Conservation (phyloP, 2,329 filamentous ascomycete species). For the Boeremia exigua region DNA sequence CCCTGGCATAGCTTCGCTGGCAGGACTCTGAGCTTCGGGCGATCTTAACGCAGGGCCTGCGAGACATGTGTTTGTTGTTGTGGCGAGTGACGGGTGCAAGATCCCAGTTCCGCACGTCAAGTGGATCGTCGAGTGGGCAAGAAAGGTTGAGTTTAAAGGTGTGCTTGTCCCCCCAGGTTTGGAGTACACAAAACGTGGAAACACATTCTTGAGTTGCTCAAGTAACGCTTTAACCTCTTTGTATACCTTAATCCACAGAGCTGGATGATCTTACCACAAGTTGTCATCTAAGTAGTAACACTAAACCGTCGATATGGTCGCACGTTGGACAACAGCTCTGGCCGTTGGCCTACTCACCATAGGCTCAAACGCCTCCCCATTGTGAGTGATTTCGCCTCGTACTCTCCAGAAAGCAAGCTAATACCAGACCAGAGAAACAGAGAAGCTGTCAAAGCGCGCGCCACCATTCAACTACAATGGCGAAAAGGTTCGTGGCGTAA, state of each 20-base stretch:
- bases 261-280: conserved; percentile 18
- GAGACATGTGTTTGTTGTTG: conserved; percentile 14
- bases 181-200: conserved; percentile 9
- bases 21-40: conserved; percentile 11
- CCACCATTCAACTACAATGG: conserved; percentile 60
- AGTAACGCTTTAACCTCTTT: conserved; percentile 12
- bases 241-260: conserved; percentile 6
- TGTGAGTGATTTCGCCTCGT: conserved; percentile 26
- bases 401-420: not conserved
- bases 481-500: conserved; percentile 67
- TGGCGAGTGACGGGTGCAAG: conserved; percentile 10
- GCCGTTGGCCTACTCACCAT: conserved; percentile 41
- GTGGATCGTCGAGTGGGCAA: conserved; percentile 7
- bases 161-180: conserved; percentile 17
- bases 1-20: conserved; percentile 27
- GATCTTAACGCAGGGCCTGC: conserved; percentile 6
- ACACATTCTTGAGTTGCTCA: conserved; percentile 13
- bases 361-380: conserved; percentile 38
- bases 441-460: conserved; percentile 33
- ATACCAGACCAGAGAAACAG: conserved; percentile 14
- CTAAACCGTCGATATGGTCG: conserved; percentile 29
- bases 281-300: conserved; percentile 13
- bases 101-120: conserved; percentile 6
- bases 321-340: conserved; percentile 32
- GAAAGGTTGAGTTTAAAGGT: conserved; percentile 11